A percentile compares a stretch with the other conserved stretches of the same genome.
phyloP scores from a whole-genome alignment of 2,329 filamentous ascomycete species.

The Sarocladiaceae sp. region DNA sequence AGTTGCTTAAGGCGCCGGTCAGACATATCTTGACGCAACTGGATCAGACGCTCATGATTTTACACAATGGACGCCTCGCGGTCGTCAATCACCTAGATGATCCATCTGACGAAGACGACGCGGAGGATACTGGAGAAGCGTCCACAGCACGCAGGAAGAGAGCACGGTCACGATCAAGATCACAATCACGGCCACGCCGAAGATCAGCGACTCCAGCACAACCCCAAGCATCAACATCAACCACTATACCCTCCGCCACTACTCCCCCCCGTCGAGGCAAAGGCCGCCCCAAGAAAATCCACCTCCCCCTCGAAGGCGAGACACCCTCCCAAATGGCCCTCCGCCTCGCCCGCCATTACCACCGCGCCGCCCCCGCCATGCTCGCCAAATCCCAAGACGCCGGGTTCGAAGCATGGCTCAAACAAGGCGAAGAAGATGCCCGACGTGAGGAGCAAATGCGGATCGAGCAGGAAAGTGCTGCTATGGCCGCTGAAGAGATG shows the following conservation, averaged over 20 bases:
- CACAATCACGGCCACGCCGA: background rate
- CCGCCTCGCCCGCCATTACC: constrained; percentile 41
- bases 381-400: constrained; percentile 20
- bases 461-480: constrained; percentile 10
- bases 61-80: constrained; percentile 64
- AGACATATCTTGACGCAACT: constrained; percentile 67
- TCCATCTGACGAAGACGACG: constrained; percentile 31
- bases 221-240: constrained; percentile 11
- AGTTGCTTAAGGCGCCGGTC: constrained; percentile 62
- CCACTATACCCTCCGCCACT: constrained; percentile 11
- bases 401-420: constrained; percentile 30
- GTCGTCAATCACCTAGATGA: constrained; percentile 33
- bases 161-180: background rate
- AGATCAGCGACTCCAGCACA: background rate
- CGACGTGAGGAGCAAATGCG: constrained; percentile 9
- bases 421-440: constrained; percentile 23
- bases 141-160: background rate
- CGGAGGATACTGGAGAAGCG: background rate
- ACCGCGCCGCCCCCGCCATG: constrained; percentile 24
- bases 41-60: constrained; percentile 63
- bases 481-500: constrained; percentile 11
- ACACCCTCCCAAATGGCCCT: constrained; percentile 40
- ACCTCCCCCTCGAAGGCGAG: constrained; percentile 37
- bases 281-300: constrained; percentile 38
- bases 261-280: constrained; percentile 13